These are phyloP conservation scores for Knoxdaviesia proteae DNA, from an alignment of 2,329 filamentous ascomycete genomes.

Conservation along the genomic window DNA sequence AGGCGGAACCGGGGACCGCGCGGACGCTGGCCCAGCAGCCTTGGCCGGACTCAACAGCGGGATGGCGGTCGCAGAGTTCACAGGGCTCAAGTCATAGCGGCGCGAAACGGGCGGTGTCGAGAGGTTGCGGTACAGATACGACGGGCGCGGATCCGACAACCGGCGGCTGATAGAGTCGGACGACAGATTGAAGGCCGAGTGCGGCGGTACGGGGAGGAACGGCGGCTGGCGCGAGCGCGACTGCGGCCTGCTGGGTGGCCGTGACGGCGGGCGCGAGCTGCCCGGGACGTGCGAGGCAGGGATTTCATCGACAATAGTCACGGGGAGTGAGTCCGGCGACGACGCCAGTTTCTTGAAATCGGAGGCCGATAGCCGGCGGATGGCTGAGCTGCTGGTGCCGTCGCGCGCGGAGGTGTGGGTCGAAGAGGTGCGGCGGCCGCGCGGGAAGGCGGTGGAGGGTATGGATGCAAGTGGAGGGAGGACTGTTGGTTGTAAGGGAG, in stretches of 20 bases:
- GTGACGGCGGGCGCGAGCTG: constrained; percentile 8
- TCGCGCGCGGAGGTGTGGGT: too few species aligned
- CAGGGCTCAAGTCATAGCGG: constrained; percentile 8
- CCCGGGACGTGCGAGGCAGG: too few species aligned
- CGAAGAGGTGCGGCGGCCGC: too few species aligned
- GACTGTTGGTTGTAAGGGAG: background rate
- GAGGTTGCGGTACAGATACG: constrained; percentile 16
- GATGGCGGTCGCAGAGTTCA: constrained; percentile 17
- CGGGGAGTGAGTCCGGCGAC: constrained; percentile 35
- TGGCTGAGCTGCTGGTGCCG: constrained; percentile 16
- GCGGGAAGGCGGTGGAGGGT: background rate
- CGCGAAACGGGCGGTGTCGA: constrained; percentile 31
- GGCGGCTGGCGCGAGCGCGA: background rate
- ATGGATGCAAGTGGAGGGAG: background rate
- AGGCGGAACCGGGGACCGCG: constrained; percentile 5
- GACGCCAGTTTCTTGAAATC: constrained; percentile 37
- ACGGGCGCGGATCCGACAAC: background rate
- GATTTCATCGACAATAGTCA: constrained; percentile 14
- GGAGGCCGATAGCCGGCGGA: constrained; percentile 33
- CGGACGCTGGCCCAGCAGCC: constrained; percentile 3
- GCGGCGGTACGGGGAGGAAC: background rate
- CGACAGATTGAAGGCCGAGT: background rate
- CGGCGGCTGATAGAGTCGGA: background rate
- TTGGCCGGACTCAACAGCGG: constrained; percentile 2
- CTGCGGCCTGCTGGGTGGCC: constrained; percentile 13